Conservation (phyloP, 306 rosid genomes). For the Coriaria nepalensis region DNA sequence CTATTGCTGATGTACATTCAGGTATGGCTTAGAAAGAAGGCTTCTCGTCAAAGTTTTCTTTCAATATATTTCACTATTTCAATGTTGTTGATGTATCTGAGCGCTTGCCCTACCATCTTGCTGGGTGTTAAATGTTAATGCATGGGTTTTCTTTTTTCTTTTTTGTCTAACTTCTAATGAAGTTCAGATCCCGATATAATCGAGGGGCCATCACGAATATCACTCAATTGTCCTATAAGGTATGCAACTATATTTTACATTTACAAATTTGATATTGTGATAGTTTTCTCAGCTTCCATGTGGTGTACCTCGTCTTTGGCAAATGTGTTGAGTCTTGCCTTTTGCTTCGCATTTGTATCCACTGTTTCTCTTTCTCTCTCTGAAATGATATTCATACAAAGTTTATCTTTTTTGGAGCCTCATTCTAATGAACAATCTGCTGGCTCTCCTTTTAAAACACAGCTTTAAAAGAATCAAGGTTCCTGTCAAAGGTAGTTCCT, state of each 20-base stretch:
- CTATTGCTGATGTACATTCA: constrained; percentile 30
- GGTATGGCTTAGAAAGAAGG: constrained; percentile 29
- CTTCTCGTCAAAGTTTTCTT: neutral
- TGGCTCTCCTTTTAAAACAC: constrained; percentile 28
- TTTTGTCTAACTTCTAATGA: neutral
- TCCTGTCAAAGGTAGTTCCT: constrained; percentile 81
- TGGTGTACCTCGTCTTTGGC: neutral
- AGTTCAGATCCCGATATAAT: constrained; percentile 58
- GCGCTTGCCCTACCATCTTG: constrained; percentile 2
- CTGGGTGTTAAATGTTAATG: constrained; percentile 7
- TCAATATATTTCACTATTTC: neutral
- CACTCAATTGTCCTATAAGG: constrained; percentile 98
- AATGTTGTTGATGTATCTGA: constrained; percentile 2
- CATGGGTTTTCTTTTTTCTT: neutral
- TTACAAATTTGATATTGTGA: constrained; percentile 9
- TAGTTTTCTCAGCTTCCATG: constrained; percentile 3
- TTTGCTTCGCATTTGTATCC: no score
- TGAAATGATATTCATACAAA: no score
- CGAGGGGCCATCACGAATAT: constrained; percentile 84
- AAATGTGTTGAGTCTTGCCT: neutral
- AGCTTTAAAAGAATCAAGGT: constrained; percentile 60
- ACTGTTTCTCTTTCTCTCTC: no score
- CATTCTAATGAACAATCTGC: neutral
- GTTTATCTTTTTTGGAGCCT: no score
- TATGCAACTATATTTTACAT: constrained; percentile 24